Conservation (phyloP, 305 asterid species). For the Fraxinus platypoda region DNA sequence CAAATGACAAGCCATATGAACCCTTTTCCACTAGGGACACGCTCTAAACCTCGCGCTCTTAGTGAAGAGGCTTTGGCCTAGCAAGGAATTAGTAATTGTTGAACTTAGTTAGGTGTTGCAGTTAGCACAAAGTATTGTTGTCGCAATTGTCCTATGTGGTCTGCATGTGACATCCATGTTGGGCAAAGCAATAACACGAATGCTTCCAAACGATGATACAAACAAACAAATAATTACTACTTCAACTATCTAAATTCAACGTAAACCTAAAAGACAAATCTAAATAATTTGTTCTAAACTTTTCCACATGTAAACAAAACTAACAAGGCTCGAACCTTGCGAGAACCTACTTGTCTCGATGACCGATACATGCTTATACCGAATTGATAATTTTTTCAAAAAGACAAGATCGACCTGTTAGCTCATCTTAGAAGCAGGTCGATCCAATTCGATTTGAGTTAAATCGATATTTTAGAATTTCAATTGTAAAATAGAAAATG, state of each 20-base stretch:
- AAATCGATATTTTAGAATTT: too few species aligned
- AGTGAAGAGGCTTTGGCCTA: too few species aligned
- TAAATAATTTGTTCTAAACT: not conserved
- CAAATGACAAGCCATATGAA: not conserved
- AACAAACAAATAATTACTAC: not conserved
- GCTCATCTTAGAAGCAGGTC: not conserved
- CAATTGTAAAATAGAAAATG: not conserved
- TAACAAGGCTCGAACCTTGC: not conserved
- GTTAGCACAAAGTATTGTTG: not conserved
- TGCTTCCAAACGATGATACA: not conserved
- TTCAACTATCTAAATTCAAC: not conserved
- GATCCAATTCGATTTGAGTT: not conserved
- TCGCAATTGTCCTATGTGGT: too few species aligned
- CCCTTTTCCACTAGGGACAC: not conserved
- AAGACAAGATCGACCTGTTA: not conserved
- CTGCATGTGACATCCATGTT: not conserved
- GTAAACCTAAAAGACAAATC: not conserved
- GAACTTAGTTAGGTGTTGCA: not conserved
- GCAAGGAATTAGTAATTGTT: not conserved
- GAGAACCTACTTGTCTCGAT: not conserved
- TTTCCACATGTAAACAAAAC: not conserved
- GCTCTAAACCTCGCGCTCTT: not conserved
- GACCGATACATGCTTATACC: too few species aligned
- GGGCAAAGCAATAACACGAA: too few species aligned
- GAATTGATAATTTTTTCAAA: not conserved